Percentiles rank a stretch among this genome's conserved stretches.
phyloP scores from a whole-genome alignment of 352 stramenopile species.

The Phytophthora citricola region DNA sequence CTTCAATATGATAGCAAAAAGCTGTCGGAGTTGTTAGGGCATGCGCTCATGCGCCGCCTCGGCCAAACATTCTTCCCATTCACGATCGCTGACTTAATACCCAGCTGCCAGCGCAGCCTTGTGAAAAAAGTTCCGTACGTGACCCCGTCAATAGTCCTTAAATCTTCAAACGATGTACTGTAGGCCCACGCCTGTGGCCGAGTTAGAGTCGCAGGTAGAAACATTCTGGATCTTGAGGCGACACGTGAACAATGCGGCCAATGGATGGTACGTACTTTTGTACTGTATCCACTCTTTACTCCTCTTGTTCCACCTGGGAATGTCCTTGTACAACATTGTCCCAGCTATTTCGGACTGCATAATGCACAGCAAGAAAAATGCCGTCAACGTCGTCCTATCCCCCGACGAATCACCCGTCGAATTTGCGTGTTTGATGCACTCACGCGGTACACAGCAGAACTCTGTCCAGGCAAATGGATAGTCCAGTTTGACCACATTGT shows the following conservation, averaged over 20 bases:
- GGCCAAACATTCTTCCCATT: constrained; percentile 28
- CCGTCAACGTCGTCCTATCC: constrained; percentile 2
- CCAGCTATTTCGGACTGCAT: constrained; percentile 9
- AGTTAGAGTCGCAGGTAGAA: constrained; percentile 40
- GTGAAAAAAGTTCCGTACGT: constrained; percentile 22
- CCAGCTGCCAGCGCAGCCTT: constrained; percentile 19
- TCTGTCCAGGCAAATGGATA: neutral
- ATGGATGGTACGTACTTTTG: constrained; percentile 16
- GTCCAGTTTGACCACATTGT: constrained; percentile 1
- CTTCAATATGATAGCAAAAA: constrained; percentile 40
- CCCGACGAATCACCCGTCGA: constrained; percentile 10
- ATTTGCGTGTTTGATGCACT: constrained; percentile 13
- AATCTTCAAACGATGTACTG: constrained; percentile 25
- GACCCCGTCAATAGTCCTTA: constrained; percentile 23
- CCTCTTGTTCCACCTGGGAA: constrained; percentile 21
- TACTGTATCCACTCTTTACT: constrained; percentile 19
- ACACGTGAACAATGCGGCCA: constrained; percentile 28
- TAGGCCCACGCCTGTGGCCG: constrained; percentile 21
- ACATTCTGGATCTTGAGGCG: constrained; percentile 23
- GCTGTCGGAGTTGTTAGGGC: constrained; percentile 36
- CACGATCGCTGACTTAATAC: constrained; percentile 28
- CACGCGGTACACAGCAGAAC: neutral
- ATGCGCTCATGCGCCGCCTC: constrained; percentile 28
- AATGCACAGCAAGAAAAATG: constrained; percentile 7
- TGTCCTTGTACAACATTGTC: constrained; percentile 29